phyloP scores from a whole-genome alignment of 176 grass and related monocot species.

The Carex pumila region DNA sequence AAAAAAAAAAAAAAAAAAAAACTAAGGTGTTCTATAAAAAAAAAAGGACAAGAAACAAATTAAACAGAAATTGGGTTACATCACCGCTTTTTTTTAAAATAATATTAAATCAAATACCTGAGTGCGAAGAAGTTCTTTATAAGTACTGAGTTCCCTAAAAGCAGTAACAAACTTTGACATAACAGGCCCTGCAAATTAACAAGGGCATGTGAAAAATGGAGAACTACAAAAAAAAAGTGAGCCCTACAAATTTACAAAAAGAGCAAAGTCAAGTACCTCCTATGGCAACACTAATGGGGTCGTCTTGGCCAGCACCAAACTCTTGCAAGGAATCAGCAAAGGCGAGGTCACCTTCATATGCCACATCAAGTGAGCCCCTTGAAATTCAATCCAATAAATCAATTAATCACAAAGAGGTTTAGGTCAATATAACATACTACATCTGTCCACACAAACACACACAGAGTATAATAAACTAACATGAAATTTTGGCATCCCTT shows the following conservation, averaged over 20 bases:
- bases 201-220: background rate
- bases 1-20: constrained; percentile 13
- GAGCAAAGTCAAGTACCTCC: constrained; percentile 54
- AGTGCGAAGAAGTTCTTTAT: constrained; percentile 53
- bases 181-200: constrained; percentile 15
- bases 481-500: constrained; percentile 93
- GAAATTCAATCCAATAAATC: constrained; percentile 3
- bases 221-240: background rate
- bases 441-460: constrained; percentile 3
- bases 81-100: background rate
- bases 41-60: constrained; percentile 16
- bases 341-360: constrained; percentile 61
- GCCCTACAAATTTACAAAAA: background rate
- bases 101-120: constrained; percentile 44
- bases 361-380: constrained; percentile 85
- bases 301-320: constrained; percentile 91
- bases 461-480: constrained; percentile 31
- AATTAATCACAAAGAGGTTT: background rate
- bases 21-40: constrained; percentile 13
- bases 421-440: background rate
- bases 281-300: constrained; percentile 85
- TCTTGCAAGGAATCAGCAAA: constrained; percentile 74
- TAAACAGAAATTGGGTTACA: constrained; percentile 3
- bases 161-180: constrained; percentile 34
- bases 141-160: constrained; percentile 20